Conservation (phyloP, 805 yeast genomes). For the Metschnikowia kofuensis region DNA sequence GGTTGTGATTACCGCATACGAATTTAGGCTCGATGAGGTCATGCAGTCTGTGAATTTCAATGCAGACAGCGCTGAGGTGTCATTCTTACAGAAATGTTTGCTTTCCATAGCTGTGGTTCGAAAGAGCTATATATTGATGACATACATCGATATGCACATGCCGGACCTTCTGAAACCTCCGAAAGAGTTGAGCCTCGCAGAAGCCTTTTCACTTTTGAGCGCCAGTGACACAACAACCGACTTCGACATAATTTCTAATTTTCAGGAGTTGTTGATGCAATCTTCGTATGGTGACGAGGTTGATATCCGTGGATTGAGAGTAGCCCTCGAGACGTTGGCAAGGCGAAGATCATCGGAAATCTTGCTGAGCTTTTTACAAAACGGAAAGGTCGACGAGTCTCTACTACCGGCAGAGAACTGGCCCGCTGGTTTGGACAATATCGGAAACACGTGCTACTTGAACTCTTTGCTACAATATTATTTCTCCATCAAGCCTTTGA, state of each 20-base stretch:
- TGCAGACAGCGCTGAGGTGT: slow-evolving; percentile 33
- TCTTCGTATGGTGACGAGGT: slow-evolving; percentile 23
- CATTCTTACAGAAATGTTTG: slow-evolving; percentile 51
- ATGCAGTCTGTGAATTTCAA: slow-evolving; percentile 29
- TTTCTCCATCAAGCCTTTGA: slow-evolving; percentile 78
- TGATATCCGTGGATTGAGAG: slow-evolving; percentile 57
- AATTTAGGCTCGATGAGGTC: slow-evolving; percentile 56
- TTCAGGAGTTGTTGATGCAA: slow-evolving; percentile 37
- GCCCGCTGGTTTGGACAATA: slow-evolving; percentile 92
- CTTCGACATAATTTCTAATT: slow-evolving; percentile 50
- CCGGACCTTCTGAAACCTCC: slow-evolving; percentile 26
- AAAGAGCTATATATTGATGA: slow-evolving; percentile 55
- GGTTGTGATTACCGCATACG: slow-evolving; percentile 70
- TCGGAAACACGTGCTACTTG: slow-evolving; percentile 87
- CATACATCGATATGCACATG: slow-evolving; percentile 47
- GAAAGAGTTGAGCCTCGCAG: slow-evolving; percentile 21
- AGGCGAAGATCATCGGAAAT: slow-evolving; percentile 51
- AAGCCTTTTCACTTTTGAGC: slow-evolving; percentile 50
- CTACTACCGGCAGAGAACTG: slow-evolving; percentile 61
- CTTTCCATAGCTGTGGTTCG: slow-evolving; percentile 58
- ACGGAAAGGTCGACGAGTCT: slow-evolving; percentile 61
- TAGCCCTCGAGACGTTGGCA: slow-evolving; percentile 57
- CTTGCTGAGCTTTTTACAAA: slow-evolving; percentile 52
- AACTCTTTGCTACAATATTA: slow-evolving; percentile 89
- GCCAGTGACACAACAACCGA: slow-evolving; percentile 53